A percentile compares a stretch with the other conserved stretches of the same genome.
These are phyloP conservation scores for Didymellaceae sp. DNA, from an alignment of 2,329 filamentous ascomycete species.

Conservation along the genomic window DNA sequence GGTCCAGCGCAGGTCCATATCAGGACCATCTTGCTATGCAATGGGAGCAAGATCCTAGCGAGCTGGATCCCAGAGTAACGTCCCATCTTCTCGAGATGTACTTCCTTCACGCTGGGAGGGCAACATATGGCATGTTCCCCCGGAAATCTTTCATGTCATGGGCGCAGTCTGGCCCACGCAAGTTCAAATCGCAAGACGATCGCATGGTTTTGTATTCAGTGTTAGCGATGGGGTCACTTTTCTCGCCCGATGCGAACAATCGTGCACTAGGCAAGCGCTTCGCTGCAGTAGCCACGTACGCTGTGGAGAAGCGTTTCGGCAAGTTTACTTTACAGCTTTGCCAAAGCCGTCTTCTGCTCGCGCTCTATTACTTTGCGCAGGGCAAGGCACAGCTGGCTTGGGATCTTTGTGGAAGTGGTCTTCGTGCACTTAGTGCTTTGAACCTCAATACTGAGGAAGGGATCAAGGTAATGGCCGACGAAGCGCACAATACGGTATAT, in stretches of 20 bases:
- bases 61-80: constrained; percentile 57
- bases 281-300: constrained; percentile 64
- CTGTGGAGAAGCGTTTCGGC: constrained; percentile 59
- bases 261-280: constrained; percentile 56
- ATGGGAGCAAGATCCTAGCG: constrained; percentile 62
- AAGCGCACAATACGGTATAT: constrained; percentile 60
- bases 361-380: constrained; percentile 69
- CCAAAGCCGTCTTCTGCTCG: constrained; percentile 71
- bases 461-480: constrained; percentile 51
- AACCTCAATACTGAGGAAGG: constrained; percentile 69
- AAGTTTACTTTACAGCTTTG: constrained; percentile 67
- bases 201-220: constrained; percentile 67
- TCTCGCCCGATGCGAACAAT: constrained; percentile 57
- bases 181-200: constrained; percentile 62
- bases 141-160: constrained; percentile 61
- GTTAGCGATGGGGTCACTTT: constrained; percentile 64
- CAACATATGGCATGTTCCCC: constrained; percentile 64
- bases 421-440: constrained; percentile 65
- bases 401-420: constrained; percentile 68
- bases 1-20: constrained; percentile 38
- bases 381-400: constrained; percentile 66
- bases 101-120: constrained; percentile 63
- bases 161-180: constrained; percentile 57
- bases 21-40: constrained; percentile 46
- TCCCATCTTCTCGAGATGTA: constrained; percentile 62